These are phyloP conservation scores for Aureobasidium pullulans DNA, from an alignment of 2,329 filamentous ascomycete species.

Conservation along the genomic window DNA sequence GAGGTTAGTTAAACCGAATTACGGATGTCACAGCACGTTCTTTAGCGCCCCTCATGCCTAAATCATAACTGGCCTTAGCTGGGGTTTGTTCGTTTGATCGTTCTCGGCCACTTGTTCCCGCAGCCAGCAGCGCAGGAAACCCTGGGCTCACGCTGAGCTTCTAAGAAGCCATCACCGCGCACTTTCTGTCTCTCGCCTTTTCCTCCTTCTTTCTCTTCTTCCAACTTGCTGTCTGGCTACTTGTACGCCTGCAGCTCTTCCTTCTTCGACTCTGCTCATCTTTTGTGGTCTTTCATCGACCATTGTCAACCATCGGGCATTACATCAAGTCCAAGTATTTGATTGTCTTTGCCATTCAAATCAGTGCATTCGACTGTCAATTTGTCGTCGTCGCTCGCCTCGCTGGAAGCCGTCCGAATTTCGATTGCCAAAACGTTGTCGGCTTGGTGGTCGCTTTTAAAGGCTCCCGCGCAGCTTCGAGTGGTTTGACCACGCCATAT, in stretches of 20 bases:
- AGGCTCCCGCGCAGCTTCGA: conserved; percentile 4
- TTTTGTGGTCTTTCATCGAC: background rate
- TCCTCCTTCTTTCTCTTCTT: conserved; percentile 10
- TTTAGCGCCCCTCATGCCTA: conserved; percentile 14
- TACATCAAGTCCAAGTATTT: background rate
- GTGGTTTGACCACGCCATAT: conserved; percentile 5
- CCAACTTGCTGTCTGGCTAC: background rate
- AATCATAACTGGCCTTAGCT: conserved; percentile 14
- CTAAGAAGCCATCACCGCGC: conserved; percentile 9
- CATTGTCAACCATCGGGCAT: background rate
- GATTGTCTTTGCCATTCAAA: background rate
- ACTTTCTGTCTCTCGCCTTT: conserved; percentile 10
- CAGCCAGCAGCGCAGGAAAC: conserved; percentile 12
- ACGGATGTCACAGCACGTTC: conserved; percentile 13
- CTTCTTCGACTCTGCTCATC: background rate
- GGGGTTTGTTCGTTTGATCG: conserved; percentile 14
- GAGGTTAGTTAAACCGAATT: conserved; percentile 3
- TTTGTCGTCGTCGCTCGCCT: conserved; percentile 6
- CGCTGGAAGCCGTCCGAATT: background rate
- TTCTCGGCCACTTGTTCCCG: conserved; percentile 15
- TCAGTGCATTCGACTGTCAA: background rate
- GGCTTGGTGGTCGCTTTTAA: conserved; percentile 8
- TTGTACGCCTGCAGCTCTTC: background rate
- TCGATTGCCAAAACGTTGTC: conserved; percentile 7
- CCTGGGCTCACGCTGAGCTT: conserved; percentile 12